These are phyloP conservation scores for Colletotrichum tabaci DNA, from an alignment of 2,329 filamentous ascomycete species.

Conservation along the genomic window DNA sequence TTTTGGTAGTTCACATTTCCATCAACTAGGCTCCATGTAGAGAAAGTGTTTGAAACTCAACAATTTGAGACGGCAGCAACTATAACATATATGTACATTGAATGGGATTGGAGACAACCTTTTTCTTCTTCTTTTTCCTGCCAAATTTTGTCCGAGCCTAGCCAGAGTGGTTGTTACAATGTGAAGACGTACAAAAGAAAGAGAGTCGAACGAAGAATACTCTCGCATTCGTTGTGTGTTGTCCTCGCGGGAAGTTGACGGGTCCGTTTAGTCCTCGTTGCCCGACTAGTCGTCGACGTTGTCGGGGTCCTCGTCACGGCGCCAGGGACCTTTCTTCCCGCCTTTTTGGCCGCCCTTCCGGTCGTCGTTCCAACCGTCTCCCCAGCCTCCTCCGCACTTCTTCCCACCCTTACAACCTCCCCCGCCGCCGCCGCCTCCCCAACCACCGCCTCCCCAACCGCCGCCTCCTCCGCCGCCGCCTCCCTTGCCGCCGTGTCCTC, in stretches of 20 bases:
- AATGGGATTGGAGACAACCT: background rate
- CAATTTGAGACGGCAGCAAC: too few relatives aligned
- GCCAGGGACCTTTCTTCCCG: slow-evolving; percentile 15
- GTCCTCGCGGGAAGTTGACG: background rate
- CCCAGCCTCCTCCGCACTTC: slow-evolving; percentile 1
- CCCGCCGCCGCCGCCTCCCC: background rate
- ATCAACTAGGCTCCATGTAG: too few relatives aligned
- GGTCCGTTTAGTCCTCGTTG: background rate
- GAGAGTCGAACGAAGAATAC: background rate
- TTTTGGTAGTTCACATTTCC: too few relatives aligned
- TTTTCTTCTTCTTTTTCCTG: background rate
- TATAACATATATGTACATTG: background rate
- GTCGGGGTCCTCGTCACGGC: background rate
- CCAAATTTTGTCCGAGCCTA: slow-evolving; percentile 6
- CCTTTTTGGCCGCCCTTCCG: background rate
- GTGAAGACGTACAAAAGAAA: background rate
- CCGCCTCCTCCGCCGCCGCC: background rate
- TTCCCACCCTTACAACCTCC: background rate
- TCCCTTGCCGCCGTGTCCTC: background rate
- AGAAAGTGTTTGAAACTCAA: too few relatives aligned
- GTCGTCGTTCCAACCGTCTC: background rate
- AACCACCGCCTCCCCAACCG: too few relatives aligned
- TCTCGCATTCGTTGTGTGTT: too few relatives aligned
- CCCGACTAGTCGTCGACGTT: background rate
- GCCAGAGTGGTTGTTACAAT: background rate